phyloP scores from a whole-genome alignment of 495 filamentous ascomycete genomes.

The Letharia lupina region DNA sequence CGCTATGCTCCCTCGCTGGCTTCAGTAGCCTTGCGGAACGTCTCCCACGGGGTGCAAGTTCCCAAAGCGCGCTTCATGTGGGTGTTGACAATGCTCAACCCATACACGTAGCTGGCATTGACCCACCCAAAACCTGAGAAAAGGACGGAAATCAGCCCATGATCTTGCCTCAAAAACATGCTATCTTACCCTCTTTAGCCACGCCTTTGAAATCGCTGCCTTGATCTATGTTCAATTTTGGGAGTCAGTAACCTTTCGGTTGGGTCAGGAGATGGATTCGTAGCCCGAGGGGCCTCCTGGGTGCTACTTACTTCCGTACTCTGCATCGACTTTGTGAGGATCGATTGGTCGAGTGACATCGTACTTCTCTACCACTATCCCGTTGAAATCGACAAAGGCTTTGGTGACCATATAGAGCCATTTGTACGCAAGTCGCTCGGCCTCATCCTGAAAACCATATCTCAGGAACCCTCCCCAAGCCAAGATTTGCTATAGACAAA shows the following conservation, averaged over 20 bases:
- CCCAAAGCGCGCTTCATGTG: slow-evolving; percentile 83
- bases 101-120: slow-evolving; percentile 90
- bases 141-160: slow-evolving; percentile 39
- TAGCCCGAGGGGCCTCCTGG: neutral
- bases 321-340: slow-evolving; percentile 87
- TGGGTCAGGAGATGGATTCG: neutral
- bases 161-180: slow-evolving; percentile 16
- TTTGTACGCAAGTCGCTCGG: slow-evolving; percentile 79
- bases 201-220: slow-evolving; percentile 30
- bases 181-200: slow-evolving; percentile 20
- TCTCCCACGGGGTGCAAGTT: slow-evolving; percentile 72
- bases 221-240: slow-evolving; percentile 71
- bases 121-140: slow-evolving; percentile 82
- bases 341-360: slow-evolving; percentile 85
- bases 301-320: slow-evolving; percentile 60
- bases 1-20: slow-evolving; percentile 10
- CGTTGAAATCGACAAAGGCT: slow-evolving; percentile 94
- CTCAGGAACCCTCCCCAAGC: slow-evolving; percentile 76
- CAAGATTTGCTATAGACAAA: slow-evolving; percentile 6
- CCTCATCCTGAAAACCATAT: slow-evolving; percentile 84
- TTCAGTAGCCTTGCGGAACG: slow-evolving; percentile 35
- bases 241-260: neutral
- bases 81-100: slow-evolving; percentile 70
- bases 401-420: slow-evolving; percentile 98
- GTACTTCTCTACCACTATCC: slow-evolving; percentile 98